A percentile compares a stretch with the other conserved stretches of the same genome.
Evolutionary conservation across 2,329 filamentous ascomycete genomes (phyloP).

Genomic region (Penicillium freii): DNA sequence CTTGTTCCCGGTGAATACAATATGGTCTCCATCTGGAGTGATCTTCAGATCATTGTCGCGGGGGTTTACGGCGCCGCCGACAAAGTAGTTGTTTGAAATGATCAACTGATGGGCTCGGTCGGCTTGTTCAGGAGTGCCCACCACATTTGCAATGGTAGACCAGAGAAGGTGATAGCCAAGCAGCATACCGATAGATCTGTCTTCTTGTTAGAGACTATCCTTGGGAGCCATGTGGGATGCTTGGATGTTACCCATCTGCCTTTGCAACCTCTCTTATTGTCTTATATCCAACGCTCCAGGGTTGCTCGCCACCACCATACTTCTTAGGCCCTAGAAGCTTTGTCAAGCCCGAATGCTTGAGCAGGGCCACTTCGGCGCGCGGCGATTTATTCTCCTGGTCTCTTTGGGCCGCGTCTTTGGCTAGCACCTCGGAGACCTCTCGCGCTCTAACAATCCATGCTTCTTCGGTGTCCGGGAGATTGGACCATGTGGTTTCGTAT

Average conservation of each 20-base stretch:
- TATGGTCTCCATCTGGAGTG: conserved; percentile 52
- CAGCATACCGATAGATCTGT: conserved; percentile 61
- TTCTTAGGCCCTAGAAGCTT: conserved; percentile 52
- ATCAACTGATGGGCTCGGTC: conserved; percentile 58
- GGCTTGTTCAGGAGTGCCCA: conserved; percentile 60
- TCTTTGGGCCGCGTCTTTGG: conserved; percentile 48
- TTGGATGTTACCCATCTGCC: conserved; percentile 55
- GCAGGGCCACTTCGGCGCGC: conserved; percentile 50
- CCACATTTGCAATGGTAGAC: conserved; percentile 60
- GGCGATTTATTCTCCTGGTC: conserved; percentile 56
- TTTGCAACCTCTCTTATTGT: conserved; percentile 63
- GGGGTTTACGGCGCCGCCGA: conserved; percentile 66
- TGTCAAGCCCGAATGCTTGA: conserved; percentile 53
- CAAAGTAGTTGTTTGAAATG: conserved; percentile 63
- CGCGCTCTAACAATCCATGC: conserved; percentile 51
- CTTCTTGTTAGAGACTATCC: background rate
- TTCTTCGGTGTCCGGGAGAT: conserved; percentile 40
- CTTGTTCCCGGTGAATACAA: conserved; percentile 63
- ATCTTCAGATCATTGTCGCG: conserved; percentile 62
- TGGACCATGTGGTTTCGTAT: conserved; percentile 40
- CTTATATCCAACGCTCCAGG: conserved; percentile 58
- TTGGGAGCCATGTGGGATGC: background rate
- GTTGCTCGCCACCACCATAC: conserved; percentile 54
- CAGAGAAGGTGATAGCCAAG: conserved; percentile 65
- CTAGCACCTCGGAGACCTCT: conserved; percentile 52